phyloP scores from a whole-genome alignment of 495 filamentous ascomycete species.

The Achaetomiella virescens region DNA sequence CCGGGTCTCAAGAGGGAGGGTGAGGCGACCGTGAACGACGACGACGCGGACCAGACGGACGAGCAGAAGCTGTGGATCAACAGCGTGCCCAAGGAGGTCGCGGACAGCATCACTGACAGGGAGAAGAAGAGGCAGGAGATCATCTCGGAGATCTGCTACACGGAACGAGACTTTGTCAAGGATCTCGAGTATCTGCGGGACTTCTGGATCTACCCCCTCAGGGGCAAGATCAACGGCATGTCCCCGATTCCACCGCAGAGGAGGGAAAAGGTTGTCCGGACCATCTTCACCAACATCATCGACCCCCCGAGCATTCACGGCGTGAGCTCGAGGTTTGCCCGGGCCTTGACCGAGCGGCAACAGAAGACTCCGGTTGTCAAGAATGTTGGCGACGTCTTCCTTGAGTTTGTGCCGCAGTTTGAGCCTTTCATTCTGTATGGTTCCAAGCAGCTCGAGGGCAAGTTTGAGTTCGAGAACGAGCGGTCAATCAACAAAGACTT shows the following conservation, averaged over 20 bases:
- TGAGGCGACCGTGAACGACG: conserved; percentile 67
- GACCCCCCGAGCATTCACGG: conserved; percentile 71
- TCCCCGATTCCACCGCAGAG: conserved; percentile 87
- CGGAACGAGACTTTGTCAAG: conserved; percentile 98
- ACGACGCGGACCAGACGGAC: conserved; percentile 79
- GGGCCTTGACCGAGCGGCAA: conserved; percentile 81
- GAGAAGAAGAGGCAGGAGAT: conserved; percentile 98
- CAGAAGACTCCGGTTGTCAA: conserved; percentile 82
- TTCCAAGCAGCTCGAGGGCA: conserved; percentile 91
- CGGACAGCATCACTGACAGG: conserved; percentile 75
- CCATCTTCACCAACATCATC: conserved; percentile 92
- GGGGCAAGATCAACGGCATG: conserved; percentile 52
- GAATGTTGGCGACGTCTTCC: conserved; percentile 90
- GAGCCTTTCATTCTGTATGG: conserved; percentile 97
- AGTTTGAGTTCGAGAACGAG: conserved; percentile 97
- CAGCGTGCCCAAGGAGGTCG: conserved; percentile 90
- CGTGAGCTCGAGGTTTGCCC: conserved; percentile 82
- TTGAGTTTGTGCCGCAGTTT: conserved; percentile 85
- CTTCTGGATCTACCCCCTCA: conserved; percentile 96
- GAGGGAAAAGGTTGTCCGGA: conserved; percentile 84
- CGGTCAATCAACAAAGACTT: conserved; percentile 80
- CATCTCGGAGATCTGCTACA: conserved; percentile 98
- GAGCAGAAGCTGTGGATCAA: conserved; percentile 99
- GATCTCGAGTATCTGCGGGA: conserved; percentile 96
- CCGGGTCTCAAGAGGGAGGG: conserved; percentile 79